Evolutionary conservation across 257 asterid genomes (phyloP).

Genomic region (Asclepias syriaca): DNA sequence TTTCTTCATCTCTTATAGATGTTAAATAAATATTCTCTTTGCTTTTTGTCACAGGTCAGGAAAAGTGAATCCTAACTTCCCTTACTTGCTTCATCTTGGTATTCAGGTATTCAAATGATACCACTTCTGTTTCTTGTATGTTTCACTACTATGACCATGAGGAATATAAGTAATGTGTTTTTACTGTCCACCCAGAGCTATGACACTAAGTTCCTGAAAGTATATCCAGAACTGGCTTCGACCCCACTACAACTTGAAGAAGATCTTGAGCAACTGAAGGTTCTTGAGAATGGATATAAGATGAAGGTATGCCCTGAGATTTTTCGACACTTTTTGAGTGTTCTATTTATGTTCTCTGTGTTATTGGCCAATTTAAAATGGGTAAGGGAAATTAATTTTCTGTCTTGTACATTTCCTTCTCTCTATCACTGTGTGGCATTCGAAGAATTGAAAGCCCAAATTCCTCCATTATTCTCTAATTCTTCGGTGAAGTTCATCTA

Average conservation of each 20-base stretch:
- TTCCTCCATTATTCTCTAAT: background rate
- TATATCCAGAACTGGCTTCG: slow-evolving; percentile 62
- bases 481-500: background rate
- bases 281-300: slow-evolving; percentile 91
- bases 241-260: slow-evolving; percentile 92
- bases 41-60: slow-evolving; percentile 53
- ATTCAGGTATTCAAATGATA: slow-evolving; percentile 52
- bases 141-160: background rate
- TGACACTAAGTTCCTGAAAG: slow-evolving; percentile 71
- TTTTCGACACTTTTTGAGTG: background rate
- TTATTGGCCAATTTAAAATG: background rate
- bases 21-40: slow-evolving; percentile 3
- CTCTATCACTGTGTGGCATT: background rate
- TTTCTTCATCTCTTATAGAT: slow-evolving; percentile 3
- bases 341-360: background rate
- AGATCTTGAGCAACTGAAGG: slow-evolving; percentile 94
- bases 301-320: slow-evolving; percentile 57
- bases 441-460: background rate
- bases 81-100: slow-evolving; percentile 85
- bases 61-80: slow-evolving; percentile 60
- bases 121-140: background rate
- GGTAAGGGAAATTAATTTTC: background rate
- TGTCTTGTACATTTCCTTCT: background rate
- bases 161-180: slow-evolving; percentile 6
- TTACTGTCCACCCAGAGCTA: slow-evolving; percentile 50